phyloP scores from a whole-genome alignment of 805 yeast genomes.

The Schwanniomyces polymorphus region DNA sequence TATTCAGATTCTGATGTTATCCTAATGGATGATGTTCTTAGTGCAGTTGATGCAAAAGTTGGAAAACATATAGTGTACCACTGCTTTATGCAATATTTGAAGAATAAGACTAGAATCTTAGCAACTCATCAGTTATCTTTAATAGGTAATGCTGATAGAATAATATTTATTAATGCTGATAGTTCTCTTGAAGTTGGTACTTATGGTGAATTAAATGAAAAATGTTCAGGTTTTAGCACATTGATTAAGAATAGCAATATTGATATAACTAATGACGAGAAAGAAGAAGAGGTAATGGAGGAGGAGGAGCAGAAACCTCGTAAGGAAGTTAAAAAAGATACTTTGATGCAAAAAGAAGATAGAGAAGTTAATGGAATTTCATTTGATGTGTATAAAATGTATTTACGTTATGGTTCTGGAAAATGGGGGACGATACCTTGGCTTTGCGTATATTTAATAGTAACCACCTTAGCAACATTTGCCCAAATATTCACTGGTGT shows the following conservation, averaged over 20 bases:
- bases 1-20: constrained; percentile 67
- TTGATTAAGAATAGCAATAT: constrained; percentile 37
- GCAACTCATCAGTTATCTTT: constrained; percentile 83
- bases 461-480: constrained; percentile 11
- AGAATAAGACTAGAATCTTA: constrained; percentile 60
- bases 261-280: constrained; percentile 10
- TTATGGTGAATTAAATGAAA: constrained; percentile 46
- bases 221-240: constrained; percentile 29
- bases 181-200: constrained; percentile 62
- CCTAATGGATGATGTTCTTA: constrained; percentile 71
- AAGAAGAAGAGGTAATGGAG: constrained; percentile 4
- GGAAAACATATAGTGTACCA: constrained; percentile 73
- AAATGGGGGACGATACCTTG: constrained; percentile 4
- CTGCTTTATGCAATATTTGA: constrained; percentile 62
- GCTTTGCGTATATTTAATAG: constrained; percentile 3
- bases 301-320: constrained; percentile 2
- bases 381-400: constrained; percentile 11
- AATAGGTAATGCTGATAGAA: constrained; percentile 63
- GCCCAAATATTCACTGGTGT: constrained; percentile 18
- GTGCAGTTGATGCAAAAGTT: constrained; percentile 84
- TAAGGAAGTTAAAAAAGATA: constrained; percentile 8
- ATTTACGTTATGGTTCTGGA: constrained; percentile 14
- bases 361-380: constrained; percentile 15
- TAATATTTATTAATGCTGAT: constrained; percentile 65
- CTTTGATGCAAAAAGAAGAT: constrained; percentile 14